Evolutionary conservation across 495 filamentous ascomycete genomes (phyloP).

Genomic region (Lasiosphaeria hispida): DNA sequence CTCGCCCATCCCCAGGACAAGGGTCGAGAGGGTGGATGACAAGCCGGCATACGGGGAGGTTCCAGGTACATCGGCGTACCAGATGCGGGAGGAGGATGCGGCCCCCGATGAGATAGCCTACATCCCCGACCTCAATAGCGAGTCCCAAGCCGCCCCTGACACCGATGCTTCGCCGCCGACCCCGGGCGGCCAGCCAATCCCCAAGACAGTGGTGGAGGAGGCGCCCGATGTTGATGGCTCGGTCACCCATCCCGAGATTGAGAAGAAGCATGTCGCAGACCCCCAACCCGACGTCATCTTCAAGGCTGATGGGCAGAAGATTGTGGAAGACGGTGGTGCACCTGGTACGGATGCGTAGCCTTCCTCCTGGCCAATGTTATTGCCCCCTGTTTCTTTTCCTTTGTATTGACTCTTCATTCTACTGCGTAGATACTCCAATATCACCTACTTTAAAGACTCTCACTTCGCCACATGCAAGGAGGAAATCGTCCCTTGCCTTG

Average conservation of each 20-base stretch:
- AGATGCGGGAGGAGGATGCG: constrained; percentile 75
- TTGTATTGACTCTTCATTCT: constrained; percentile 36
- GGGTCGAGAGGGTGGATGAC: constrained; percentile 74
- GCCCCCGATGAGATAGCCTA: constrained; percentile 68
- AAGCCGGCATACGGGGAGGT: constrained; percentile 77
- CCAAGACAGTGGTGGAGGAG: constrained; percentile 51
- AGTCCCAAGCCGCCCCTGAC: constrained; percentile 7
- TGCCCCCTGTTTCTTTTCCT: constrained; percentile 14
- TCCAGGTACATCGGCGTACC: constrained; percentile 77
- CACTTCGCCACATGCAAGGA: constrained; percentile 25
- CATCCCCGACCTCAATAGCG: constrained; percentile 44
- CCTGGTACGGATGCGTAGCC: constrained; percentile 40
- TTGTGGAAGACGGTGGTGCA: constrained; percentile 25
- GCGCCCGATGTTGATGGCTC: constrained; percentile 40
- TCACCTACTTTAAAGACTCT: constrained; percentile 34
- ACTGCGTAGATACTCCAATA: constrained; percentile 40
- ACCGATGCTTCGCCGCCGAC: constrained; percentile 30
- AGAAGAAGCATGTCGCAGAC: constrained; percentile 42
- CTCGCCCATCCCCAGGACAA: constrained; percentile 71
- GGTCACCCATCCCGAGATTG: constrained; percentile 37
- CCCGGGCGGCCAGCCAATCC: constrained; percentile 45
- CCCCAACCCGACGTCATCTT: constrained; percentile 47
- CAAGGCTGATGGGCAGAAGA: constrained; percentile 39
- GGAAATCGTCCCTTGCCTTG: constrained; percentile 35
- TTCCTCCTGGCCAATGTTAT: constrained; percentile 16